Evolutionary conservation across 768 basidiomycete species (phyloP).

Genomic region (Lepiota brunneoincarnata): DNA sequence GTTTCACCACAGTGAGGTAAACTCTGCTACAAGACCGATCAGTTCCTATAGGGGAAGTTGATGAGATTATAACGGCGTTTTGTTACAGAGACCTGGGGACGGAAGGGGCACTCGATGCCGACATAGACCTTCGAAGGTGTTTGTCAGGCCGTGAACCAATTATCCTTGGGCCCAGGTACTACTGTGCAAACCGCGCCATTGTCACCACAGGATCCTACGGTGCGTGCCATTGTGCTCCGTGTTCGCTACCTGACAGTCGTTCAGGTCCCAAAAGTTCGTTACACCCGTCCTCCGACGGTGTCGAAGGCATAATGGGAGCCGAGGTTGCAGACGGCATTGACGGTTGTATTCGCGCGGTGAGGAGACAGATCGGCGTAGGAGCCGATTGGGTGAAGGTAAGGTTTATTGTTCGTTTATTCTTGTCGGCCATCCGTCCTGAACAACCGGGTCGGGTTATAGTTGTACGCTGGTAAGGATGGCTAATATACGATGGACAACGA

Average conservation of each 20-base stretch:
- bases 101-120: constrained; percentile 63
- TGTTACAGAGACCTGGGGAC: constrained; percentile 59
- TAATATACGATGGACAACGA: constrained; percentile 8
- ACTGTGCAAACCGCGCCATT: constrained; percentile 57
- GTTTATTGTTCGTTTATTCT: not conserved
- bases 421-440: constrained; percentile 7
- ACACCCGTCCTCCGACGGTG: constrained; percentile 43
- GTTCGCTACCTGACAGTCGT: not conserved
- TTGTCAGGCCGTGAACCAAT: constrained; percentile 37
- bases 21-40: constrained; percentile 9
- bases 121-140: constrained; percentile 55
- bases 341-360: constrained; percentile 52
- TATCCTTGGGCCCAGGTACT: constrained; percentile 62
- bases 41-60: not conserved
- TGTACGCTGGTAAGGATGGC: constrained; percentile 46
- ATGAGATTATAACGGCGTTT: not conserved
- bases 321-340: constrained; percentile 57
- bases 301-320: constrained; percentile 57
- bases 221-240: constrained; percentile 20
- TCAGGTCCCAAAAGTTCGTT: constrained; percentile 55
- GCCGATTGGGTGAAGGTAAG: constrained; percentile 67
- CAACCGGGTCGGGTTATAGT: constrained; percentile 27
- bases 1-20: constrained; percentile 62
- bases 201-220: constrained; percentile 62
- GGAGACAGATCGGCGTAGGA: constrained; percentile 61